Conservation (phyloP, 352 stramenopile species). For the Globisporangium heterothallicum region DNA sequence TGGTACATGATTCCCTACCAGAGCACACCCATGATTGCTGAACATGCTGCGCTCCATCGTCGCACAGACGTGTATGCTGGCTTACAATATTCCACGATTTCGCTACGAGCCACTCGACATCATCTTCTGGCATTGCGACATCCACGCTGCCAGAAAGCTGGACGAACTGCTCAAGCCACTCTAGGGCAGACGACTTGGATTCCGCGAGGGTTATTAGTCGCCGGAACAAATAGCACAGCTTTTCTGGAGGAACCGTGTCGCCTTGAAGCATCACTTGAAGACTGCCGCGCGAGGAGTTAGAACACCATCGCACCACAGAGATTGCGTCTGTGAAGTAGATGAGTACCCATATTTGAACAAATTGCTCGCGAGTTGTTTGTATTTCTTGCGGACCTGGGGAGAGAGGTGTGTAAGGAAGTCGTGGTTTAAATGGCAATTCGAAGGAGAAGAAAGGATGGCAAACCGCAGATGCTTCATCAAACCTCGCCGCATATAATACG, state of each 20-base stretch:
- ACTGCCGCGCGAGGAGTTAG: slow-evolving; percentile 17
- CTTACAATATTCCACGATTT: slow-evolving; percentile 76
- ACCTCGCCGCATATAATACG: slow-evolving; percentile 47
- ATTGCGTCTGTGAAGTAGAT: background rate
- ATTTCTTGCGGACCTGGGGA: slow-evolving; percentile 42
- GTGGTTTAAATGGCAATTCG: background rate
- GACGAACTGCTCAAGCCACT: slow-evolving; percentile 65
- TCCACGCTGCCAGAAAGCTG: slow-evolving; percentile 48
- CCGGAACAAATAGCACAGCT: slow-evolving; percentile 58
- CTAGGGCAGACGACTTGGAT: slow-evolving; percentile 29
- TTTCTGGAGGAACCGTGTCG: slow-evolving; percentile 20
- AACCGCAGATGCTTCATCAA: slow-evolving; percentile 45
- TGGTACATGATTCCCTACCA: slow-evolving; percentile 31
- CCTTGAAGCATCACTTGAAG: slow-evolving; percentile 58
- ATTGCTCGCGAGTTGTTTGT: slow-evolving; percentile 43
- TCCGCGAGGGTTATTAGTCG: slow-evolving; percentile 49
- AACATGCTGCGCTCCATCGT: background rate
- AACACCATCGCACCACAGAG: background rate
- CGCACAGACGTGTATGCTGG: background rate
- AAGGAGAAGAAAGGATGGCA: background rate
- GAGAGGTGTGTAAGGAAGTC: slow-evolving; percentile 2
- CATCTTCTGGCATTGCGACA: slow-evolving; percentile 32
- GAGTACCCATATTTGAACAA: slow-evolving; percentile 59
- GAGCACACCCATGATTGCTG: slow-evolving; percentile 3
- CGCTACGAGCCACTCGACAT: slow-evolving; percentile 68